Conservation (phyloP, 352 stramenopile species). For the Phytophthora hibernalis region DNA sequence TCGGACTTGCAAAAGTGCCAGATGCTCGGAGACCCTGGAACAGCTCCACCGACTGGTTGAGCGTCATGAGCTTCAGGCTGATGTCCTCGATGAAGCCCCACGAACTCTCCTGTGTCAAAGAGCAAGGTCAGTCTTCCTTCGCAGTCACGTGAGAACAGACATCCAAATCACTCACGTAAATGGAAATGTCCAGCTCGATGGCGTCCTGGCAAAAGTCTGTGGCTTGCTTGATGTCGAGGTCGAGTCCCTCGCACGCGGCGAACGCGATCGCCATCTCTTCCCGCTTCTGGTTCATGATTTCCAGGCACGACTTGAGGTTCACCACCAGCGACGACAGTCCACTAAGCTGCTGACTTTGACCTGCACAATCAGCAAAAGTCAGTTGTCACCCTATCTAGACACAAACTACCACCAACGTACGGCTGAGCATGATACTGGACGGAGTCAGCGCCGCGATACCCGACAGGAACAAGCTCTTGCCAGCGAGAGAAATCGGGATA, state of each 20-base stretch:
- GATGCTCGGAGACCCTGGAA: conserved; percentile 74
- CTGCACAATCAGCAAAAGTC: conserved; percentile 36
- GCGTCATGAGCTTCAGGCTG: conserved; percentile 67
- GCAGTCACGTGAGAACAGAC: conserved; percentile 13
- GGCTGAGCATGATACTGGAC: conserved; percentile 87
- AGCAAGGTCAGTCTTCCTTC: conserved; percentile 10
- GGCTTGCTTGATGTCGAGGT: conserved; percentile 87
- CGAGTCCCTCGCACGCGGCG: conserved; percentile 69
- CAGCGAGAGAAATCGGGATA: conserved; percentile 80
- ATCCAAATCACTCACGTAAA: conserved; percentile 51
- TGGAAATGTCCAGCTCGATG: conserved; percentile 78
- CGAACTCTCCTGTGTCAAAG: conserved; percentile 66
- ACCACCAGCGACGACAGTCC: conserved; percentile 79
- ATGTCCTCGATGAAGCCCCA: conserved; percentile 85
- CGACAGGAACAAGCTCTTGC: conserved; percentile 87
- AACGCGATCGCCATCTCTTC: conserved; percentile 80
- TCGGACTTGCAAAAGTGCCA: conserved; percentile 90
- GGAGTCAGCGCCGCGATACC: conserved; percentile 80
- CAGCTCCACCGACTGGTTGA: conserved; percentile 70
- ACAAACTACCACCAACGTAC: conserved; percentile 45
- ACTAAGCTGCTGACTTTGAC: conserved; percentile 83
- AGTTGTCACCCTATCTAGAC: background rate
- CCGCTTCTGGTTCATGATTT: conserved; percentile 88
- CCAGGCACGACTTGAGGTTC: conserved; percentile 82
- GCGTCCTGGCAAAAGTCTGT: conserved; percentile 84